Base-by-base conservation (phyloP, 768 basidiomycete genomes). In the Pleurotus sapidus region DNA sequence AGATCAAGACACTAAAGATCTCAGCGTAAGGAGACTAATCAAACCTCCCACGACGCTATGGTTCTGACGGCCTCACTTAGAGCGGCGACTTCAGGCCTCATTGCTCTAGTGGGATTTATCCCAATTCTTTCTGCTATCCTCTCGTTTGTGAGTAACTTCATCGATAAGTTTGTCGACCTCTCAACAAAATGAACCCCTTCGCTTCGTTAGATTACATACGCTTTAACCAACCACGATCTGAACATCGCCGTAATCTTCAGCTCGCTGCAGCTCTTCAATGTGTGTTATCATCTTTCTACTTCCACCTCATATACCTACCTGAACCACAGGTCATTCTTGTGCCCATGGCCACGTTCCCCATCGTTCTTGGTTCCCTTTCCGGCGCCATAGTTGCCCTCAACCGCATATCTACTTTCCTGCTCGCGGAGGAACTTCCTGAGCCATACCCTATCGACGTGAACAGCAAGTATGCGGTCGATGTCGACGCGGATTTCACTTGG, bases 41-140 rank as follows among this genome's bases (percentile, higher is more conserved):
- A 18, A 2, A 18, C 56, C 48, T 38, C 20, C 56, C 42, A 37
- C 6, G 2, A 39, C 11, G 15, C 25, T 24, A 25, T 43, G n/a
- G 24, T 47, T 56, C 20, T 4, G 20, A 60, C 3, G 8, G 15
- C 23, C 57, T 65, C 14, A 61, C 17, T 37, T 47, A 78, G 77
- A 11, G 55, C 74, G 56, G 73, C 74, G 3, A 65, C 62, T 4
- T 72, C 77, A 0, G 48, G 64, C 7, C 58, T 85, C 40, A 71
- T 83, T 46, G 73, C 77, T 0, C 57, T 77, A 25, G 75, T 82
- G 40, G 72, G 76, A 0, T 78, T 84, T 59, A 66, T 85, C 4
- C 86, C 86, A 0, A 70, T 79, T 9, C 61, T 82, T 17, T 79
- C 81, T 4, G 72, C 80, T 4, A 71, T 85, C 43, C 61, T 83